Base-by-base conservation (phyloP, 176 grass and related monocot genomes). In the Sorghum bicolor region DNA sequence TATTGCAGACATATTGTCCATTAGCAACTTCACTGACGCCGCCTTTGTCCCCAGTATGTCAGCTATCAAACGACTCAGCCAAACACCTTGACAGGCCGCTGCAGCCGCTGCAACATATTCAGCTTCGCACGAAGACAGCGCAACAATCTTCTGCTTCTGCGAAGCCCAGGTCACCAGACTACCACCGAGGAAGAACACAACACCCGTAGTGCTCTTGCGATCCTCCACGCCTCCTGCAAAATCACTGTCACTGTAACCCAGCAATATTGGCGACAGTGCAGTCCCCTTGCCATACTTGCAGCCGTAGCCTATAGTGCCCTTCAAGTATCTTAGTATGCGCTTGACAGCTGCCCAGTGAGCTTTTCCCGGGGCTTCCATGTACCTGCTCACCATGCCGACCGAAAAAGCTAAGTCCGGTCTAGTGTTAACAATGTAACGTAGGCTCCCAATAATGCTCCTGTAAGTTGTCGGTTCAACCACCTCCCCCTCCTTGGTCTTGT, bases 241-340 rank as follows among this genome's bases (percentile, higher is more conserved):
- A 9, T 57, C 53, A 10, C 20, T 24, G 19, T 57, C 53, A 0
- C 19, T n/a, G 5, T 8, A 57, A 0, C 53, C 53, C 0, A 24
- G 2, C 2, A 57, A 7, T 0, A 22, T 2, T 3, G 17, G 53
- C 8, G n/a, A 2, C 2, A 5, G 6, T 2, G 1, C 53, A 2
- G 1, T 10, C 1, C 19, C 19, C 2, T n/a, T n/a, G 6, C 8
- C 20, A 20, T 57, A 57, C 7, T 1, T 22, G 19, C 19, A 22
- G 19, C 53, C 20, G 4, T 57, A 57, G 1, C 7, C 2, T 2
- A 8, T 2, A 1, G 19, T 57, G 2, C 53, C 53, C 6, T 7
- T 8, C 2, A 57, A 8, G 6, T 57, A 57, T 2, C 53, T 22
- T 1, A 57, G 1, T 0, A 57, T 57, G 1, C 4, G 17, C 4